Base-by-base conservation (phyloP, 73 alveolate genomes). In the Paramecium biaurelia region DNA sequence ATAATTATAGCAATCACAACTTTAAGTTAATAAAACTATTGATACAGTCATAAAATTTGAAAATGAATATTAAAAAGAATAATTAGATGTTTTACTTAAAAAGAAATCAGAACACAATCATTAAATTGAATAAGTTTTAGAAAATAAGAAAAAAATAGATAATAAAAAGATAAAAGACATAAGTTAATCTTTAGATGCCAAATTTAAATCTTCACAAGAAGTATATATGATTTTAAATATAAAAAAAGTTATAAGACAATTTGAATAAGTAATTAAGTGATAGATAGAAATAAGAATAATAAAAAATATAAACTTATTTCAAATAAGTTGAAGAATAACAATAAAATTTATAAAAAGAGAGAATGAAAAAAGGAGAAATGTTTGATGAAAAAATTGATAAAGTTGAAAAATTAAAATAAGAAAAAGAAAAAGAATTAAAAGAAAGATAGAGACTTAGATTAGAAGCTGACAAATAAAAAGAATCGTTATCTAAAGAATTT, bases 401-500 rank as follows among this genome's bases (percentile, higher is more conserved):
- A 63, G 84, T 63, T 2, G 84, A 63, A 32, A 63, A 26, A 26
- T 63, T 63, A 30, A 63, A 63, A 63, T 63, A 63, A 63, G 84
- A 63, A 12, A 63, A 63, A 63, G 84, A 63, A 63, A 63, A 63
- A 63, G 84, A 63, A 32, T 32, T 63, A 9, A 63, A 32, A 63
- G 84, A 63, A 63, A 63, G 84, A 24, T 24, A 63, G 26, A 63
- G 45, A 30, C 84, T 63, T 12, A 26, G 84, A 63, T 30, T 63
- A 63, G 84, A 63, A 15, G 84, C 84, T 30, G 84, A 63, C 1
- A 63, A 63, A 63, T 63, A 63, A 63, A 63, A 63, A 32, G 84
- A 63, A n/a, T 32, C 12, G 23, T 26, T 63, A 63, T 23, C 15
- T n/a, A 63, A 63, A 63, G 84, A 63, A 20, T 63, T 63, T 63